A percentile compares a stretch with the other conserved stretches of the same genome.
phyloP scores from a whole-genome alignment of 306 rosid species.

The Glycyrrhiza uralensis region DNA sequence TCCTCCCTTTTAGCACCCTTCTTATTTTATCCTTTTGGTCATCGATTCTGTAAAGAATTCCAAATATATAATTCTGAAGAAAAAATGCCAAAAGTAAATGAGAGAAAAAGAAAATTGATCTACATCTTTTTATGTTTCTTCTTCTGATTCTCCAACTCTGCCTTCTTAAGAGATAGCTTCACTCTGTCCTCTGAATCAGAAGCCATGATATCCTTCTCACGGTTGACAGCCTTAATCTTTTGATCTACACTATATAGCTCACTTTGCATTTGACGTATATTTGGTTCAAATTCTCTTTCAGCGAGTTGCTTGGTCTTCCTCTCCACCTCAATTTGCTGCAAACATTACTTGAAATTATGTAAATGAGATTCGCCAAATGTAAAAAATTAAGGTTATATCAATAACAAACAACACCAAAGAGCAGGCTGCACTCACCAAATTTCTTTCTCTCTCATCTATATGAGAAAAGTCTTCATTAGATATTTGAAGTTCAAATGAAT shows the following conservation, averaged over 20 bases:
- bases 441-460: constrained; percentile 77
- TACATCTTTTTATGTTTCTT: constrained; percentile 76
- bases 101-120: constrained; percentile 22
- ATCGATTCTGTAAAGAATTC: constrained; percentile 54
- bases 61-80: constrained; percentile 22
- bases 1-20: constrained; percentile 81
- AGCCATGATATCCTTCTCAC: constrained; percentile 63
- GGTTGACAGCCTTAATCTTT: constrained; percentile 52
- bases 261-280: constrained; percentile 53
- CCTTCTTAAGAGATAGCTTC: constrained; percentile 54
- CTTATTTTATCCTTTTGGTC: constrained; percentile 75
- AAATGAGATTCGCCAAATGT: neutral
- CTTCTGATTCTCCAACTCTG: constrained; percentile 58
- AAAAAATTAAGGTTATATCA: constrained; percentile 10
- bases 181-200: constrained; percentile 73
- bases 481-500: constrained; percentile 54
- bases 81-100: constrained; percentile 2
- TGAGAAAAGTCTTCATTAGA: constrained; percentile 52
- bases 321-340: constrained; percentile 68
- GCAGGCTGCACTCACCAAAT: constrained; percentile 55
- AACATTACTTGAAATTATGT: constrained; percentile 10
- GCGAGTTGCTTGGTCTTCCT: constrained; percentile 65
- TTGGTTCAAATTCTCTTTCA: constrained; percentile 72
- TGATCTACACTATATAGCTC: constrained; percentile 61
- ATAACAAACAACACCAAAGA: constrained; percentile 20